Base-by-base conservation (phyloP, 1,284 basidiomycete species). In the Takashimella koratensis region DNA sequence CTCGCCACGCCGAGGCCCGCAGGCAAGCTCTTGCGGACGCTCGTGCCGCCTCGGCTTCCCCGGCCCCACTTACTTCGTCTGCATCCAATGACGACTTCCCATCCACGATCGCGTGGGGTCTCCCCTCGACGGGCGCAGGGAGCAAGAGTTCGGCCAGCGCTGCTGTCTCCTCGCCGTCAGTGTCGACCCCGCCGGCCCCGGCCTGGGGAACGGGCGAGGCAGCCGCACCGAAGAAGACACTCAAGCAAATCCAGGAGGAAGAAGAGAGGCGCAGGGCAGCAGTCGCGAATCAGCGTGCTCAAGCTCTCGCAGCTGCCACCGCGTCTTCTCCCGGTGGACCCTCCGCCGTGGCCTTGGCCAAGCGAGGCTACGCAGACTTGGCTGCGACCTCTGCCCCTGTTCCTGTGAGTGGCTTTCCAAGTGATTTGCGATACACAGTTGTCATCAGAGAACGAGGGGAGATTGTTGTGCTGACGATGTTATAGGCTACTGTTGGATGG, bases 201-300 rank as follows among this genome's bases (percentile, higher is more conserved):
- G 73, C 76, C 10, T 69, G 76, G 40, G 66, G 79, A 4, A 56
- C 47, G 26, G 65, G 65, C 23, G 65, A 57, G 25, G 62, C 66
- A 4, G 75, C 79, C 3, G 65, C 57, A 21, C 78, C 84, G 5
- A 95, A 93, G 79, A 97, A 94, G 82, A 90, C 90, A 2, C 87
- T 98, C 84, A 96, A 94, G 79, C 93, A 98, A 78, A 98, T 98
- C 45, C 91, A 97, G 73, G 93, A 98, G 73, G 95, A 98, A 67
- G 95, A 99, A 73, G 88, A 96, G 77, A 83, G 79, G 60, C 81
- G 86, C 60, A 92, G 90, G 80, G 86, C 85, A 70, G 71, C 79
- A 51, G 80, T 78, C 1, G 73, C 70, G 8, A 68, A 72, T 42
- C 77, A 79, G 13, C 67, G 70, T 16, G 56, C 65, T 13, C 47